Evolutionary conservation across 768 basidiomycete genomes (phyloP).

Genomic region (Amanita brunnescens): DNA sequence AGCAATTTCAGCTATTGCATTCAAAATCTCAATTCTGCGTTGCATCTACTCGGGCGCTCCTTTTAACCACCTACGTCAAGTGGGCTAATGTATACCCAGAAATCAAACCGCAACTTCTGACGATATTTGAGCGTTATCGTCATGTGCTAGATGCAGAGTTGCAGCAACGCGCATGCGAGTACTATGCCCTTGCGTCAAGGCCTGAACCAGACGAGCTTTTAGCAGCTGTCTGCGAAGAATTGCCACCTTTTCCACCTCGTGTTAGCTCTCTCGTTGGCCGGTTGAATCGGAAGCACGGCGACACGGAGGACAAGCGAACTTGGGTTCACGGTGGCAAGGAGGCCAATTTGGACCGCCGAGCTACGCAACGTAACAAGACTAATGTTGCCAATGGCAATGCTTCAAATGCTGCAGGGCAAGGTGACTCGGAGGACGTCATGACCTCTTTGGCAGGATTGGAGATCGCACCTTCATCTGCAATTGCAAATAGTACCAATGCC

Average conservation of each 20-base stretch:
- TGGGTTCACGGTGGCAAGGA: conserved; percentile 97
- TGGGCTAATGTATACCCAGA: conserved; percentile 99
- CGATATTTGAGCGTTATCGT: conserved; percentile 95
- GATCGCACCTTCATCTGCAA: conserved; percentile 20
- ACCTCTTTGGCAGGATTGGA: conserved; percentile 80
- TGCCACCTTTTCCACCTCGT: conserved; percentile 96
- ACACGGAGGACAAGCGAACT: conserved; percentile 91
- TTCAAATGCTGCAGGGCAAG: conserved; percentile 13
- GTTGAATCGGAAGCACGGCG: conserved; percentile 82
- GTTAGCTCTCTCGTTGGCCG: conserved; percentile 84
- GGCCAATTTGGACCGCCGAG: conserved; percentile 71
- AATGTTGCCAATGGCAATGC: conserved; percentile 25
- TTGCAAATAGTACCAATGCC: conserved; percentile 10
- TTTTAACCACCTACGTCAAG: conserved; percentile 97
- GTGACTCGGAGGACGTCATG: conserved; percentile 49
- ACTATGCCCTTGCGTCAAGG: conserved; percentile 77
- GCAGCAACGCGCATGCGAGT: conserved; percentile 98
- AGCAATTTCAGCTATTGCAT: conserved; percentile 90
- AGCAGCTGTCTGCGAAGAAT: conserved; percentile 95
- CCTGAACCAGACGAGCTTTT: conserved; percentile 88
- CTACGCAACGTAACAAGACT: conserved; percentile 43
- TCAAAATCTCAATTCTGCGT: conserved; percentile 93
- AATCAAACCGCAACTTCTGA: conserved; percentile 88
- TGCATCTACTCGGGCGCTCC: conserved; percentile 82
- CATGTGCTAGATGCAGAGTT: conserved; percentile 95